Conservation (phyloP, 768 basidiomycete species). For the Leucocoprinus birnbaumii region DNA sequence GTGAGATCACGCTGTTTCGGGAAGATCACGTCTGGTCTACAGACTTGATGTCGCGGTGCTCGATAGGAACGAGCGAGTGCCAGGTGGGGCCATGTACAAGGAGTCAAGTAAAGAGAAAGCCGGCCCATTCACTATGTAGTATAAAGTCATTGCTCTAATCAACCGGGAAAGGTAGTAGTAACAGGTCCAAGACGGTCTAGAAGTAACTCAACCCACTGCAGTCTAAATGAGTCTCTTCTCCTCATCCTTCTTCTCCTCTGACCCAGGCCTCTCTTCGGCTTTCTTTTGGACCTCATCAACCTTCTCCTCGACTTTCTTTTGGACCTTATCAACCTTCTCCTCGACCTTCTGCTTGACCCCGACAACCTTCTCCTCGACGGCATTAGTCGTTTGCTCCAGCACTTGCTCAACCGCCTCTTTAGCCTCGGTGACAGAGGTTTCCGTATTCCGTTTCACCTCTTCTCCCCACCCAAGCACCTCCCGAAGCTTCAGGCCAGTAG, state of each 20-base stretch:
- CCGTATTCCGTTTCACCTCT: slow-evolving; percentile 15
- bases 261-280: too few relatives aligned
- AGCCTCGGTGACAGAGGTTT: slow-evolving; percentile 20
- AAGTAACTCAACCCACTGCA: background rate
- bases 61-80: too few relatives aligned
- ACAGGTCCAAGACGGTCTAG: background rate
- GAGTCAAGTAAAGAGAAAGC: too few relatives aligned
- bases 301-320: slow-evolving; percentile 16
- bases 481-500: slow-evolving; percentile 71
- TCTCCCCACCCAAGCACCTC: slow-evolving; percentile 50
- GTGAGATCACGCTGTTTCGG: too few relatives aligned
- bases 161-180: background rate
- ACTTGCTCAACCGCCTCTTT: slow-evolving; percentile 25
- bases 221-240: slow-evolving; percentile 10
- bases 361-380: slow-evolving; percentile 13
- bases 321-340: background rate
- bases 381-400: slow-evolving; percentile 7
- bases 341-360: slow-evolving; percentile 14
- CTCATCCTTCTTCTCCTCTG: slow-evolving; percentile 5
- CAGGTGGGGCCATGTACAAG: too few relatives aligned
- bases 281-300: slow-evolving; percentile 15
- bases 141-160: too few relatives aligned
- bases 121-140: too few relatives aligned
- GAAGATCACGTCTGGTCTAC: too few relatives aligned
- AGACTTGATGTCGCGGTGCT: too few relatives aligned